Evolutionary conservation across 208 protist genomes (phyloP).

Genomic region (Phytomonas sp.): DNA sequence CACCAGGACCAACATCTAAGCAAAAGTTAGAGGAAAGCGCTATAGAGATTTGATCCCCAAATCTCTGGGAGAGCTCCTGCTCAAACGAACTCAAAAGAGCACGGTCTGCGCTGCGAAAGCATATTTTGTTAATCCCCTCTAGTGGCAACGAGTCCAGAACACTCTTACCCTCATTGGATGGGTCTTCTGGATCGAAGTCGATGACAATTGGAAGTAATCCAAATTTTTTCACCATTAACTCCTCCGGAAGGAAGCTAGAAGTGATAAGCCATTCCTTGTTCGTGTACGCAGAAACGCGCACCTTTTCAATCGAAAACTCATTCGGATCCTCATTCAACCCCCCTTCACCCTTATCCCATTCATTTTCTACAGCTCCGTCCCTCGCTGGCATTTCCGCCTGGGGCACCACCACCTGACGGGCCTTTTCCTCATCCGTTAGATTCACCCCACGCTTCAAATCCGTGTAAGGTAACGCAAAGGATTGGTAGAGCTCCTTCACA

Average conservation of each 20-base stretch:
- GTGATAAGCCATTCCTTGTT: slow-evolving; percentile 45
- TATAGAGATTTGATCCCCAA: slow-evolving; percentile 32
- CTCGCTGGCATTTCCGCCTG: not conserved
- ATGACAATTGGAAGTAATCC: slow-evolving; percentile 36
- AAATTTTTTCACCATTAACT: slow-evolving; percentile 48
- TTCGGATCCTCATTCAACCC: slow-evolving; percentile 16
- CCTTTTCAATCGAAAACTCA: slow-evolving; percentile 10
- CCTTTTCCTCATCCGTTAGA: not conserved
- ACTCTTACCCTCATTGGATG: slow-evolving; percentile 17
- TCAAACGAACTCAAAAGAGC: slow-evolving; percentile 33
- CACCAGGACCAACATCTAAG: slow-evolving; percentile 48
- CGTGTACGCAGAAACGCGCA: slow-evolving; percentile 39
- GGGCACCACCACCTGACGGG: not conserved
- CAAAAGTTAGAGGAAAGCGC: slow-evolving; percentile 47
- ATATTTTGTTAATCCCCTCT: slow-evolving; percentile 56
- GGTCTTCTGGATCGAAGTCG: slow-evolving; percentile 20
- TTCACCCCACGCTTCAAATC: not conserved
- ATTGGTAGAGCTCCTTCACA: slow-evolving; percentile 32
- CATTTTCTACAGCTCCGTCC: not conserved
- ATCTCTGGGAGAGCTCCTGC: slow-evolving; percentile 23
- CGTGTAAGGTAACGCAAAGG: slow-evolving; percentile 30
- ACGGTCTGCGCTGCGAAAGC: slow-evolving; percentile 38
- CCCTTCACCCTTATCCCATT: not conserved
- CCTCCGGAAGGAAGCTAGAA: slow-evolving; percentile 16
- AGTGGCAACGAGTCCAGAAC: slow-evolving; percentile 43